These are phyloP conservation scores for Trichoderma koningii DNA, from an alignment of 2,329 filamentous ascomycete genomes.

Conservation along the genomic window DNA sequence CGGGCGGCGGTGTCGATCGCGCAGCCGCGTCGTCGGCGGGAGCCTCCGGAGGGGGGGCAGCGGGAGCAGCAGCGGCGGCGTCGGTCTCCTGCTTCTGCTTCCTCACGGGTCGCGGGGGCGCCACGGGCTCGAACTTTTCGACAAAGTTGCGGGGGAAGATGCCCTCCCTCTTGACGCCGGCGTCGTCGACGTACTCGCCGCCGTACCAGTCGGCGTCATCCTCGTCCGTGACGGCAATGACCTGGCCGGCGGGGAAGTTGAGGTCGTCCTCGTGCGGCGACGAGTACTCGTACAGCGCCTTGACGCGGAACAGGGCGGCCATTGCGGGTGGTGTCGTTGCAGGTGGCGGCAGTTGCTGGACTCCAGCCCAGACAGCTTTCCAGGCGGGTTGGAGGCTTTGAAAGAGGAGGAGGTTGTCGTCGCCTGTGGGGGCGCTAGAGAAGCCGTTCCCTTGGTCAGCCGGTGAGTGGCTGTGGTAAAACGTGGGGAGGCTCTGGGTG, in stretches of 20 bases:
- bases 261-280: constrained; percentile 95
- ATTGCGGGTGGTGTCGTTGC: constrained; percentile 52
- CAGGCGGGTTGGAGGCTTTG: constrained; percentile 6
- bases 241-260: constrained; percentile 78
- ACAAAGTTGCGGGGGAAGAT: constrained; percentile 98
- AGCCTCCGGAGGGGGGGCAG: constrained; percentile 35
- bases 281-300: constrained; percentile 90
- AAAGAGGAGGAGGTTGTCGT: constrained; percentile 28
- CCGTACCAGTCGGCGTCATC: constrained; percentile 94
- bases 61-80: constrained; percentile 39
- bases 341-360: constrained; percentile 22
- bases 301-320: constrained; percentile 86
- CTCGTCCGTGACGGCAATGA: constrained; percentile 90
- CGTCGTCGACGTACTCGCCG: constrained; percentile 79
- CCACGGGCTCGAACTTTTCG: constrained; percentile 88
- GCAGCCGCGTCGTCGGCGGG: constrained; percentile 41
- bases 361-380: constrained; percentile 14
- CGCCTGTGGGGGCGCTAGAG: constrained; percentile 26
- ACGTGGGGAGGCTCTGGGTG: constrained; percentile 21
- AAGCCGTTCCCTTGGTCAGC: constrained; percentile 23
- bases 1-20: constrained; percentile 41
- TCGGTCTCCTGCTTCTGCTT: constrained; percentile 64
- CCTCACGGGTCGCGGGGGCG: constrained; percentile 82
- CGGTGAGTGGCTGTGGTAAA: constrained; percentile 25
- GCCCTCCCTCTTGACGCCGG: constrained; percentile 74